Conservation (phyloP, 768 basidiomycete genomes). For the Multifurca ochricompacta region DNA sequence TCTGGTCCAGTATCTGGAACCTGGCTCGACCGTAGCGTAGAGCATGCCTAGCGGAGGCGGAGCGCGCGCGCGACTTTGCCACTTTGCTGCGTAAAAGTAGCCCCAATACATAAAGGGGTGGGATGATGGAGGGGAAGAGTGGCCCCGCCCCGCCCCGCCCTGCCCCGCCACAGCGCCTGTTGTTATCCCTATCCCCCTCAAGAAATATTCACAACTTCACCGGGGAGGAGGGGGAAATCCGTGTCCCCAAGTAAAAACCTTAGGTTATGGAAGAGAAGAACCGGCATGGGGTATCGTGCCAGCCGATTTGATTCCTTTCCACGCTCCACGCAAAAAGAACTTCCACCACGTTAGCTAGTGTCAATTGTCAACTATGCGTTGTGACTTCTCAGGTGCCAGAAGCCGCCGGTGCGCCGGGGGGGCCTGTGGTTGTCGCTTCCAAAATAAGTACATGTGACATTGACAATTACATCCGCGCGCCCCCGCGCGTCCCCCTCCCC, state of each 20-base stretch:
- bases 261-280: neutral
- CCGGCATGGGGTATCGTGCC: neutral
- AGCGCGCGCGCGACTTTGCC: neutral
- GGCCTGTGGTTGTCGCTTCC: neutral
- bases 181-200: neutral
- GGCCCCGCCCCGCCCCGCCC: no score
- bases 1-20: neutral
- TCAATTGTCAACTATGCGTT: neutral
- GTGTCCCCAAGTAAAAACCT: no score
- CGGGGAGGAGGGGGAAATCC: no score
- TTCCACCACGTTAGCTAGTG: no score
- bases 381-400: neutral
- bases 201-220: neutral
- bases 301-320: no score
- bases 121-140: neutral
- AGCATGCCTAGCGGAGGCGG: neutral
- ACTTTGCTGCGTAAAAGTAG: neutral
- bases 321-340: no score
- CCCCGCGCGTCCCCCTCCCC: no score
- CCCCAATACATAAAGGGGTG: neutral
- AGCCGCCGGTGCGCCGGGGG: neutral
- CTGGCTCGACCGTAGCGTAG: neutral
- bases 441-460: neutral
- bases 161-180: neutral
- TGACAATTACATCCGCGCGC: no score